Percentiles rank a stretch among this genome's conserved stretches.
Conservation (phyloP, 495 filamentous ascomycete genomes). For the Elaphomyces granulatus region DNA sequence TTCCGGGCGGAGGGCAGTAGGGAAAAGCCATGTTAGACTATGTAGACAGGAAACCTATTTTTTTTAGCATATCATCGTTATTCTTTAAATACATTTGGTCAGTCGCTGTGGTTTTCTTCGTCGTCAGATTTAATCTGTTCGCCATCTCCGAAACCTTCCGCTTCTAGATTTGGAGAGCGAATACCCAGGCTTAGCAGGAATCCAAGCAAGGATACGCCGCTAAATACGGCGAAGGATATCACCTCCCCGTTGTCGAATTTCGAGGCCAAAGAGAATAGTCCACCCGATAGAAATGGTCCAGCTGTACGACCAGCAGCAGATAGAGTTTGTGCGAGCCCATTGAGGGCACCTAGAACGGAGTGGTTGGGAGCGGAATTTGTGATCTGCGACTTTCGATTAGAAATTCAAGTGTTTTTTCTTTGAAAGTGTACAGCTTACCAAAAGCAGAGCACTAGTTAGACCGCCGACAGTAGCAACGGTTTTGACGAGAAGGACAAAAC, state of each 20-base stretch:
- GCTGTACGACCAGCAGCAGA: conserved; percentile 80
- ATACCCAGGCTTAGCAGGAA: conserved; percentile 66
- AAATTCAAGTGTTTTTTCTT: too few relatives aligned
- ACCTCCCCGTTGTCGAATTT: conserved; percentile 63
- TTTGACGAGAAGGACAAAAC: conserved; percentile 67
- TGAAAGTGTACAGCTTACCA: conserved; percentile 46
- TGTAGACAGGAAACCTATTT: too few relatives aligned
- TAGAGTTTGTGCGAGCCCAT: conserved; percentile 87
- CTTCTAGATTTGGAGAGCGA: conserved; percentile 42
- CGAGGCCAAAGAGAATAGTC: conserved; percentile 61
- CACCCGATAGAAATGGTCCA: conserved; percentile 78
- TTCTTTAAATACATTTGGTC: background rate
- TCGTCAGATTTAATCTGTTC: conserved; percentile 36
- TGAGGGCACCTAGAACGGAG: conserved; percentile 74
- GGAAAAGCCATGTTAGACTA: too few relatives aligned
- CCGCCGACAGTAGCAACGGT: conserved; percentile 80
- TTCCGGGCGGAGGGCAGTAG: too few relatives aligned
- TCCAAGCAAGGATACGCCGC: conserved; percentile 58
- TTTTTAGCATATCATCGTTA: too few relatives aligned
- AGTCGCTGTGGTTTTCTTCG: conserved; percentile 27
- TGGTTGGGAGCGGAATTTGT: conserved; percentile 86
- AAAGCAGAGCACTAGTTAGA: conserved; percentile 71
- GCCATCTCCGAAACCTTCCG: conserved; percentile 42
- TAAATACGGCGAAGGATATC: conserved; percentile 72
- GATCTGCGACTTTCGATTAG: conserved; percentile 47